Percentiles rank a stretch among this genome's conserved stretches.
Conservation (phyloP, 2,329 filamentous ascomycete species). For the Xylaria multiplex region DNA sequence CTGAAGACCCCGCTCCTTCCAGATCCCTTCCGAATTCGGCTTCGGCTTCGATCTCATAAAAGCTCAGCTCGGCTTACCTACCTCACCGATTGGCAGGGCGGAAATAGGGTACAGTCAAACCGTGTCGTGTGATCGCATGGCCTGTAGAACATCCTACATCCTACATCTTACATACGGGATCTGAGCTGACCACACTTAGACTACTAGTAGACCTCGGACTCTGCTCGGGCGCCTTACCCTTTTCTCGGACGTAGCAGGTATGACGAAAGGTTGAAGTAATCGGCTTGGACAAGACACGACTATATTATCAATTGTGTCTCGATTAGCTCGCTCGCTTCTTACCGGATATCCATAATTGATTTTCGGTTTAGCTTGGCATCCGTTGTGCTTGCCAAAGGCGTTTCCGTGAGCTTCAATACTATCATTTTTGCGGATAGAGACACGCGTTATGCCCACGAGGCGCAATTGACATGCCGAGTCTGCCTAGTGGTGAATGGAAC, state of each 20-base stretch:
- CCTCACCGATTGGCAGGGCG: background rate
- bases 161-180: background rate
- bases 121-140: background rate
- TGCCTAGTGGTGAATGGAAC: constrained; percentile 17
- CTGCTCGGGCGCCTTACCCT: too few relatives aligned
- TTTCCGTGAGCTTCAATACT: constrained; percentile 2
- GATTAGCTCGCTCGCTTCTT: too few relatives aligned
- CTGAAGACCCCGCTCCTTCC: background rate
- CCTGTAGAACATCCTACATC: background rate
- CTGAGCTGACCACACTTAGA: background rate
- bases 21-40: background rate
- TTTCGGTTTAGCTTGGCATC: background rate
- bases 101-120: background rate
- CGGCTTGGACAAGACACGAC: too few relatives aligned
- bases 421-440: too few relatives aligned
- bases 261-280: background rate
- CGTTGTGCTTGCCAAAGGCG: background rate
- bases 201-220: too few relatives aligned
- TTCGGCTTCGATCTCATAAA: background rate
- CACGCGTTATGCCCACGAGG: too few relatives aligned
- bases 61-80: background rate
- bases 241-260: background rate
- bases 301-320: too few relatives aligned
- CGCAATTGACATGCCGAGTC: background rate
- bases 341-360: too few relatives aligned